Percentiles rank a stretch among this genome's conserved stretches.
Evolutionary conservation across 176 grass and related monocot genomes (phyloP).

Genomic region (Neostapfia colusana): DNA sequence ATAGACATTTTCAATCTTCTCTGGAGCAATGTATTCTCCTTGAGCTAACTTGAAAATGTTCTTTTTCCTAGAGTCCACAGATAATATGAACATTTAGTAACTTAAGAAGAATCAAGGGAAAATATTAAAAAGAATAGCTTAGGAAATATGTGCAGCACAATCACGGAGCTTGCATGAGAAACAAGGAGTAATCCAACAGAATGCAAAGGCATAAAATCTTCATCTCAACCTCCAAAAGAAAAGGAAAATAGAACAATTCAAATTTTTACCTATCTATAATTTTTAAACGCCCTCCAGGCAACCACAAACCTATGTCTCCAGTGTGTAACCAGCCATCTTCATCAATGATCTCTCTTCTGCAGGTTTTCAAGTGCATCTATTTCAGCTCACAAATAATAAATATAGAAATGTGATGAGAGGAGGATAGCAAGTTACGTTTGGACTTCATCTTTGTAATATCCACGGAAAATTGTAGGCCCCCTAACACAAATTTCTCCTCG

Average conservation of each 20-base stretch:
- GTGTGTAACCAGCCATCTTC: constrained; percentile 95
- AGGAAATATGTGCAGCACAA: not conserved
- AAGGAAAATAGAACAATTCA: not conserved
- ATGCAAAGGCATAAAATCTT: not conserved
- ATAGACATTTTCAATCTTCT: constrained; percentile 96
- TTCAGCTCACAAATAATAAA: constrained; percentile 15
- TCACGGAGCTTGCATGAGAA: not conserved
- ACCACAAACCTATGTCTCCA: constrained; percentile 96
- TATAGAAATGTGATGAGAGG: not conserved
- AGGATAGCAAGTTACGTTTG: constrained; percentile 65
- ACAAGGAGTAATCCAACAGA: not conserved
- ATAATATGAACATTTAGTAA: constrained; percentile 21
- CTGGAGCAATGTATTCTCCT: constrained; percentile 96
- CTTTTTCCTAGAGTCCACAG: constrained; percentile 72
- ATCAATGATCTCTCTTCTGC: constrained; percentile 80
- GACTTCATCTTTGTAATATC: constrained; percentile 88
- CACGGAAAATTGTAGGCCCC: constrained; percentile 68
- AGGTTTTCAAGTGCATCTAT: constrained; percentile 30
- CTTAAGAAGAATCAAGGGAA: constrained; percentile 3
- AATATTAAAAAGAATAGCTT: not conserved
- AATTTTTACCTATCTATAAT: constrained; percentile 86
- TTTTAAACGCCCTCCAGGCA: constrained; percentile 86
- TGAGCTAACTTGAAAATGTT: constrained; percentile 99
- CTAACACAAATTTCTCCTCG: constrained; percentile 98
- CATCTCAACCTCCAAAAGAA: not conserved